Conservation (phyloP, 345 rosid species). For the Bruguiera parviflora region DNA sequence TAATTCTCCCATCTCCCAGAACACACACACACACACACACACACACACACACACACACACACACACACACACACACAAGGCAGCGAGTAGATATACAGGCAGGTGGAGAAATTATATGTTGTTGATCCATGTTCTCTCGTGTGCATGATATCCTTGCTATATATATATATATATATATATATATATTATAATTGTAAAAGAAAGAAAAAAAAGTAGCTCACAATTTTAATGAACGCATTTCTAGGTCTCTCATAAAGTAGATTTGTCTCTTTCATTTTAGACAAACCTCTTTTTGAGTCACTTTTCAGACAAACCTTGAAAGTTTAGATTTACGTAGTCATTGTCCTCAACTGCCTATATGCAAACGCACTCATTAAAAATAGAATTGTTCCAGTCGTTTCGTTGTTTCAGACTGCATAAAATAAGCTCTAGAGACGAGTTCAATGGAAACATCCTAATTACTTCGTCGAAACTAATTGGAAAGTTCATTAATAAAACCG, state of each 20-base stretch:
- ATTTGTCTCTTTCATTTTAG: background rate
- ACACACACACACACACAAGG: too few species aligned
- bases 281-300: background rate
- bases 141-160: constrained; percentile 31
- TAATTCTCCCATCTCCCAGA: too few species aligned
- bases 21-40: too few species aligned
- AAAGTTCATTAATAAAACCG: constrained; percentile 20
- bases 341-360: too few species aligned
- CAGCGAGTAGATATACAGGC: too few species aligned
- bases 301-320: constrained; percentile 6
- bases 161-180: background rate
- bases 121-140: constrained; percentile 4
- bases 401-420: too few species aligned
- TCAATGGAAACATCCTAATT: constrained; percentile 15
- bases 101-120: too few species aligned
- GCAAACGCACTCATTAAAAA: too few species aligned
- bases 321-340: background rate
- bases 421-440: too few species aligned
- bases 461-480: background rate
- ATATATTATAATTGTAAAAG: constrained; percentile 8
- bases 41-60: too few species aligned
- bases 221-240: background rate
- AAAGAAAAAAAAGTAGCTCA: background rate
- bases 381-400: too few species aligned
- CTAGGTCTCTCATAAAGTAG: too few species aligned